These are phyloP conservation scores for Antrodiella citrinella DNA, from an alignment of 768 basidiomycete genomes.

Conservation along the genomic window DNA sequence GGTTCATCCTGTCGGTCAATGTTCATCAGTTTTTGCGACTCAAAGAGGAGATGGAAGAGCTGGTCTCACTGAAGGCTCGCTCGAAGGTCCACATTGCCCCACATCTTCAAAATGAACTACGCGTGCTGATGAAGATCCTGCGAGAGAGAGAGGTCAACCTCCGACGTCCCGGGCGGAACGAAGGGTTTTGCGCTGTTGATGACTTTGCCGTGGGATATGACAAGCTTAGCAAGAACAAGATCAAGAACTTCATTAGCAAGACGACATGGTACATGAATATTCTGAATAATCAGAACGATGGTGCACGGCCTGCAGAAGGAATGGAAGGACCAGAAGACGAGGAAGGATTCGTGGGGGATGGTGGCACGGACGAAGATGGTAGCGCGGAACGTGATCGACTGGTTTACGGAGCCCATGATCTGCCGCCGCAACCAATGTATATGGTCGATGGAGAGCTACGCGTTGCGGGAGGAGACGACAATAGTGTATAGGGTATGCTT, in stretches of 20 bases:
- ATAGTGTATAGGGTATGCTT: too few relatives aligned
- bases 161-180: neutral
- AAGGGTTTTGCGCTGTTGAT: neutral
- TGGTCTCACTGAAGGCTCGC: slow-evolving; percentile 15
- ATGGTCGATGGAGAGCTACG: neutral
- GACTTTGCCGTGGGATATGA: neutral
- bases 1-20: slow-evolving; percentile 21
- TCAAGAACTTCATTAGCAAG: neutral
- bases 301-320: too few relatives aligned
- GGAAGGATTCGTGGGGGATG: neutral
- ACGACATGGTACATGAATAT: neutral
- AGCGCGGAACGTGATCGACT: neutral
- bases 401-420: neutral
- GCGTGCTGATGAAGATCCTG: neutral
- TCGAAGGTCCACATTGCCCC: slow-evolving; percentile 17
- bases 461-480: too few relatives aligned
- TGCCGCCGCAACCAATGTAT: neutral
- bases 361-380: neutral
- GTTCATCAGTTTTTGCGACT: slow-evolving; percentile 23
- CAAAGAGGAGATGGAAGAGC: slow-evolving; percentile 20
- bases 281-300: neutral
- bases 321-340: neutral
- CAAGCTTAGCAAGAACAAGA: neutral
- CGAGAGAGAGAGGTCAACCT: neutral
- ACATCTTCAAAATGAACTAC: neutral